Evolutionary conservation across 2,329 filamentous ascomycete genomes (phyloP).

Genomic region (Pseudopyricularia cyperi): DNA sequence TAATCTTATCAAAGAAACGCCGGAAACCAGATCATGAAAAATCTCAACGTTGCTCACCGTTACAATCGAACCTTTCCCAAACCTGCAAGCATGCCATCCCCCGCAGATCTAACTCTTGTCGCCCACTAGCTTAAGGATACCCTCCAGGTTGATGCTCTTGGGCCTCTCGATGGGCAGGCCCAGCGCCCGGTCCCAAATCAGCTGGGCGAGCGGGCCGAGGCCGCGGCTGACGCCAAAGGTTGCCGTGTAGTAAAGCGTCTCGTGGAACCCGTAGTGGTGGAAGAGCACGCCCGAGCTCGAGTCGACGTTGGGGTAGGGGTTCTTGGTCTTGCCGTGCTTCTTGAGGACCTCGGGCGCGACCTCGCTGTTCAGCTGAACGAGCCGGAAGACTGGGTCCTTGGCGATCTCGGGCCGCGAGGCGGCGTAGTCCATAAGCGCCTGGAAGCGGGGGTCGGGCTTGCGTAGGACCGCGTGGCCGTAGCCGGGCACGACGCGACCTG

Average conservation of each 20-base stretch:
- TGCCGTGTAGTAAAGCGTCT: slow-evolving; percentile 86
- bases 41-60: neutral
- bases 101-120: slow-evolving; percentile 3
- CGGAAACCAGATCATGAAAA: neutral
- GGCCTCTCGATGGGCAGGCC: slow-evolving; percentile 93
- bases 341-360: slow-evolving; percentile 83
- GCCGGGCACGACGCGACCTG: slow-evolving; percentile 84
- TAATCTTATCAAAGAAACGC: neutral
- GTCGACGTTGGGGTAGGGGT: slow-evolving; percentile 95
- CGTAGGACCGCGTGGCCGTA: slow-evolving; percentile 94
- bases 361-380: slow-evolving; percentile 86
- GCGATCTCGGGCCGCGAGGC: slow-evolving; percentile 73
- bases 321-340: slow-evolving; percentile 97
- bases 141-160: slow-evolving; percentile 91
- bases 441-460: slow-evolving; percentile 93
- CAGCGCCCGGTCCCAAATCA: slow-evolving; percentile 91
- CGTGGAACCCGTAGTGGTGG: slow-evolving; percentile 95
- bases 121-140: slow-evolving; percentile 59
- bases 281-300: slow-evolving; percentile 87
- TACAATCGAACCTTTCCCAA: neutral
- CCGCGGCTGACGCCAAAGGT: slow-evolving; percentile 58
- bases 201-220: slow-evolving; percentile 79
- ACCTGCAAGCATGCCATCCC: neutral
- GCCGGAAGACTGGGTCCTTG: slow-evolving; percentile 77
- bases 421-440: slow-evolving; percentile 94